These are phyloP conservation scores for Bruguiera gymnorhiza DNA, from an alignment of 345 rosid genomes.

Conservation along the genomic window DNA sequence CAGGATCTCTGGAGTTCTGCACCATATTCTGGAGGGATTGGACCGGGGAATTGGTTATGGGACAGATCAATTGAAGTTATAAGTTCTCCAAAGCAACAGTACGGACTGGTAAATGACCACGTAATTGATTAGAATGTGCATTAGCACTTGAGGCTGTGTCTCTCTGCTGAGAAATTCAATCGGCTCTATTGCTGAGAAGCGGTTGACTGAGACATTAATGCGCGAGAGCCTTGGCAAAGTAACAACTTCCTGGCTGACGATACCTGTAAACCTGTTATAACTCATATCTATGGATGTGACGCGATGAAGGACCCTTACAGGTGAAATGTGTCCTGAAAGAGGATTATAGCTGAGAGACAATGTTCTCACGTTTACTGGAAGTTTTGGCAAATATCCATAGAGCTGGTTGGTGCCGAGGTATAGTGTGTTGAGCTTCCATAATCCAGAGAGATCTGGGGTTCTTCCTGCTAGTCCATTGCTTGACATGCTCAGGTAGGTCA, in stretches of 20 bases:
- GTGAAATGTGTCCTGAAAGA: neutral
- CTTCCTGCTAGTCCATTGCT: slow-evolving; percentile 43
- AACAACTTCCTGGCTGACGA: slow-evolving; percentile 5
- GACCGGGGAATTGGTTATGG: slow-evolving; percentile 39
- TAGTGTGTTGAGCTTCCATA: slow-evolving; percentile 46
- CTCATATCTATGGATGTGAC: neutral
- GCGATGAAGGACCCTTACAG: neutral
- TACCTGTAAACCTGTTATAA: neutral
- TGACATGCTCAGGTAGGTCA: slow-evolving; percentile 33
- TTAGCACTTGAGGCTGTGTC: slow-evolving; percentile 39
- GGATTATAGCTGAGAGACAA: neutral
- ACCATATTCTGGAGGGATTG: slow-evolving; percentile 41
- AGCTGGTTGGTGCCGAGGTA: slow-evolving; percentile 46
- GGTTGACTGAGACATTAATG: slow-evolving; percentile 46
- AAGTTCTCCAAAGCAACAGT: slow-evolving; percentile 28
- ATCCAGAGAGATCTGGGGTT: slow-evolving; percentile 43
- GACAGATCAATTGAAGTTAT: slow-evolving; percentile 40
- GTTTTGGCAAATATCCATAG: slow-evolving; percentile 32
- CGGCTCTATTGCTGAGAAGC: slow-evolving; percentile 33
- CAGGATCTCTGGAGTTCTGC: slow-evolving; percentile 38
- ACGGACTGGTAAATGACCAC: slow-evolving; percentile 39
- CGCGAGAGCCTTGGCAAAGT: slow-evolving; percentile 35
- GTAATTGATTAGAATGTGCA: slow-evolving; percentile 42
- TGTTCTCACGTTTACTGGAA: neutral
- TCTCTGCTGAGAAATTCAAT: slow-evolving; percentile 14